These are phyloP conservation scores for Diatrype stigma DNA, from an alignment of 2,329 filamentous ascomycete genomes.

Conservation along the genomic window DNA sequence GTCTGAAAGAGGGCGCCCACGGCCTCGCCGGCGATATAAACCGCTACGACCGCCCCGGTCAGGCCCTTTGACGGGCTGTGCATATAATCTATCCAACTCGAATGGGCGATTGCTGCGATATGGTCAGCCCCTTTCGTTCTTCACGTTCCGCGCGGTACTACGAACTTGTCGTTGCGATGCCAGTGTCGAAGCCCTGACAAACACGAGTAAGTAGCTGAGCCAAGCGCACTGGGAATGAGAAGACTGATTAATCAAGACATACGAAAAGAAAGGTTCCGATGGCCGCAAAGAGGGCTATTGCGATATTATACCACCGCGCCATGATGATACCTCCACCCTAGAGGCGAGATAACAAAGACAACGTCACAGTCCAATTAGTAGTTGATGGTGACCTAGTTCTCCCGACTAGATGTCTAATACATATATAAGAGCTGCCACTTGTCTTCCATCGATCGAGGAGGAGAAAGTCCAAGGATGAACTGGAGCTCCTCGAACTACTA, in stretches of 20 bases:
- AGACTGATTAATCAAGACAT: slow-evolving; percentile 19
- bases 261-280: slow-evolving; percentile 58
- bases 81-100: slow-evolving; percentile 59
- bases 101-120: slow-evolving; percentile 49
- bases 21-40: slow-evolving; percentile 58
- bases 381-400: too few species aligned
- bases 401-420: too few species aligned
- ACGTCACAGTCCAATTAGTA: too few species aligned
- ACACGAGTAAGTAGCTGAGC: not conserved
- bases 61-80: slow-evolving; percentile 47
- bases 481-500: too few species aligned
- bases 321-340: not conserved
- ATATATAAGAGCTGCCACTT: too few species aligned
- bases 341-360: too few species aligned
- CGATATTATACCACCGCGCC: slow-evolving; percentile 39
- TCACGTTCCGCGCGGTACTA: slow-evolving; percentile 4
- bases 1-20: slow-evolving; percentile 51
- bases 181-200: slow-evolving; percentile 52
- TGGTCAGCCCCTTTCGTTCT: not conserved
- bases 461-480: too few species aligned
- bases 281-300: slow-evolving; percentile 52
- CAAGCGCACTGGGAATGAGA: not conserved
- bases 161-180: slow-evolving; percentile 55
- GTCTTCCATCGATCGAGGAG: too few species aligned
- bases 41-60: slow-evolving; percentile 51